These are phyloP conservation scores for Austroboletus rostrupii DNA, from an alignment of 1,284 basidiomycete genomes.

Conservation along the genomic window DNA sequence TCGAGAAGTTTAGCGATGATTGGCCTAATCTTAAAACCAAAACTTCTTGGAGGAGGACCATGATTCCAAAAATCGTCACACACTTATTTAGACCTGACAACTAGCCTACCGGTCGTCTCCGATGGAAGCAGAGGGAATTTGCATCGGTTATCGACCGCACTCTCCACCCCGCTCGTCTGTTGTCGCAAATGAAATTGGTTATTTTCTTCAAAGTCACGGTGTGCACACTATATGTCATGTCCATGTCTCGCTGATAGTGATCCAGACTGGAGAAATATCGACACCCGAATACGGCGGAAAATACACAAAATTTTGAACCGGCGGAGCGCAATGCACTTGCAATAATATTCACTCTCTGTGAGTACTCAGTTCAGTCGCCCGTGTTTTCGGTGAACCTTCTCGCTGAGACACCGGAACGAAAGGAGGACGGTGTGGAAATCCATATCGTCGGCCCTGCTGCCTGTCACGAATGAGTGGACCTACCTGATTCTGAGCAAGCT, in stretches of 20 bases:
- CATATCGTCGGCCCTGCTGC: conserved; percentile 72
- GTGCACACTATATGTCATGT: neutral
- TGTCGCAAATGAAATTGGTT: conserved; percentile 78
- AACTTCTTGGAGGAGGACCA: no score
- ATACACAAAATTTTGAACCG: conserved; percentile 54
- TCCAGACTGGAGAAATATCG: conserved; percentile 49
- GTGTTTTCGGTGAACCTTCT: conserved; percentile 70
- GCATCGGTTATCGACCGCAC: conserved; percentile 82
- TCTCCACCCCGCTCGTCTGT: conserved; percentile 80
- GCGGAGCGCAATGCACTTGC: conserved; percentile 52
- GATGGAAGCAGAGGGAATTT: conserved; percentile 89
- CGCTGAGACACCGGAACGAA: conserved; percentile 56
- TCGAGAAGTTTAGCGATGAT: no score
- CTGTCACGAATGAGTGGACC: conserved; percentile 78
- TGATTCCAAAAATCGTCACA: no score
- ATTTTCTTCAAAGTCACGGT: conserved; percentile 19
- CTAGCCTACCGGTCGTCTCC: conserved; percentile 64
- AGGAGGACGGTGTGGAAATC: conserved; percentile 64
- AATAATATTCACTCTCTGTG: conserved; percentile 38
- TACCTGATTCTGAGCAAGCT: conserved; percentile 1
- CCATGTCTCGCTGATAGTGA: conserved; percentile 23
- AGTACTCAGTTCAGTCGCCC: conserved; percentile 57
- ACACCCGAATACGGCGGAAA: conserved; percentile 76
- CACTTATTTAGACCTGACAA: no score
- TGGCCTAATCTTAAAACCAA: no score